A percentile compares a stretch with the other conserved stretches of the same genome.
phyloP scores from a whole-genome alignment of 176 grass and related monocot genomes.

The Oryza coarctata region DNA sequence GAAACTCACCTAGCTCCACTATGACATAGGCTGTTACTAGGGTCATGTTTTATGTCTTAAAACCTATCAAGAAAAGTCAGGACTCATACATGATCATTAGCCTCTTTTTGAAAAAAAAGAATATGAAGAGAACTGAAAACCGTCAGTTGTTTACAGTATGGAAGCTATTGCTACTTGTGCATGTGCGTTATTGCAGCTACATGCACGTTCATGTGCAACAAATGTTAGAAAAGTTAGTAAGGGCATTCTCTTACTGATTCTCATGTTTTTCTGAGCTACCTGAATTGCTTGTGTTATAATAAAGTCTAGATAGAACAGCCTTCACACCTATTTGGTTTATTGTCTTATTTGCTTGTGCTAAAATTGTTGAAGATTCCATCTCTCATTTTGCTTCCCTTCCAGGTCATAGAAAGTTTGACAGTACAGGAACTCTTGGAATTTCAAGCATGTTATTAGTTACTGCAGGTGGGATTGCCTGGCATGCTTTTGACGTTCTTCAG shows the following conservation, averaged over 20 bases:
- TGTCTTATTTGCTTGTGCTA: neutral
- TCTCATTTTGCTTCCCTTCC: constrained; percentile 25
- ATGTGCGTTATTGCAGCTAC: neutral
- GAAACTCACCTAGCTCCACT: neutral
- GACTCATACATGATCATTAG: neutral
- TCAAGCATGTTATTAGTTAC: constrained; percentile 91
- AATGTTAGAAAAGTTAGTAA: neutral
- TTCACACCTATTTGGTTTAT: neutral
- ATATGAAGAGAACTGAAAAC: neutral
- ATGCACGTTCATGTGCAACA: neutral
- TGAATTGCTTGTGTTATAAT: constrained; percentile 9
- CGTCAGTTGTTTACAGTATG: neutral
- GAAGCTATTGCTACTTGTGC: constrained; percentile 4
- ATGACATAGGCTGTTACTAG: neutral
- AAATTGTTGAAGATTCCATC: neutral
- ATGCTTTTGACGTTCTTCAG: constrained; percentile 98
- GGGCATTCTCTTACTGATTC: neutral
- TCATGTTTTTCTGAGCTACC: constrained; percentile 22
- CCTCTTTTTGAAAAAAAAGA: neutral
- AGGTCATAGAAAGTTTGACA: constrained; percentile 98
- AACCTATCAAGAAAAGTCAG: neutral
- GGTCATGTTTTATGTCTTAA: neutral
- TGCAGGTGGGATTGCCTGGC: constrained; percentile 95
- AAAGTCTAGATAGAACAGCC: neutral
- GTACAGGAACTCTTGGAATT: constrained; percentile 82